A percentile compares a stretch with the other conserved stretches of the same genome.
phyloP scores from a whole-genome alignment of 2,329 filamentous ascomycete species.

The Cladophialophora bantiana region DNA sequence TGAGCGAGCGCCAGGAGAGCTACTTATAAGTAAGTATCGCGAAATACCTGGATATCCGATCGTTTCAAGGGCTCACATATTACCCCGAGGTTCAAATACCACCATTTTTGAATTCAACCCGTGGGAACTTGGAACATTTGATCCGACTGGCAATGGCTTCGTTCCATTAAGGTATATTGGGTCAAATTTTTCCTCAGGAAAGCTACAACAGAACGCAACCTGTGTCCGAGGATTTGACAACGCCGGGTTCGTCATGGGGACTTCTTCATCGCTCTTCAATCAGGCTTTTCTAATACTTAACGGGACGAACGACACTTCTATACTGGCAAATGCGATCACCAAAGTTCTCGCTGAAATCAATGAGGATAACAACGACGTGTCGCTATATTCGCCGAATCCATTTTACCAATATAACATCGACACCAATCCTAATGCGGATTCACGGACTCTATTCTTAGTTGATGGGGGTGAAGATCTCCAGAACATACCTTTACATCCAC shows the following conservation, averaged over 20 bases:
- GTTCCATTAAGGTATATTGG: constrained; percentile 74
- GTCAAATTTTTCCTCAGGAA: constrained; percentile 72
- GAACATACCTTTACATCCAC: constrained; percentile 78
- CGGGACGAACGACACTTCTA: constrained; percentile 58
- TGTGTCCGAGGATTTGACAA: constrained; percentile 86
- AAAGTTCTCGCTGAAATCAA: constrained; percentile 65
- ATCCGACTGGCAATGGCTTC: constrained; percentile 75
- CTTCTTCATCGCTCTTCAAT: constrained; percentile 85
- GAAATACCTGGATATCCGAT: too few relatives aligned
- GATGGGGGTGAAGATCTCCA: constrained; percentile 80
- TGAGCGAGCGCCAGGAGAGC: constrained; percentile 67
- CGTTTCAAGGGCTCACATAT: too few relatives aligned
- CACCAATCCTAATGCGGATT: constrained; percentile 64
- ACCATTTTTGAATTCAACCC: constrained; percentile 81
- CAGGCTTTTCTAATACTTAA: constrained; percentile 72
- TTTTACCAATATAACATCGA: constrained; percentile 71
- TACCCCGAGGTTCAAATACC: constrained; percentile 60
- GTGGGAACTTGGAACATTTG: constrained; percentile 77
- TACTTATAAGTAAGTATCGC: constrained; percentile 57
- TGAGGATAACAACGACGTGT: constrained; percentile 72
- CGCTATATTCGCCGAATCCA: constrained; percentile 76
- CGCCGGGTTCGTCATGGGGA: constrained; percentile 82
- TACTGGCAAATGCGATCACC: constrained; percentile 52
- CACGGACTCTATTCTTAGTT: constrained; percentile 69
- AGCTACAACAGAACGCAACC: constrained; percentile 59